Percentiles rank a stretch among this genome's conserved stretches.
Evolutionary conservation across 441 rosid species (phyloP).

Genomic region (Pelargonium cotyledonis): DNA sequence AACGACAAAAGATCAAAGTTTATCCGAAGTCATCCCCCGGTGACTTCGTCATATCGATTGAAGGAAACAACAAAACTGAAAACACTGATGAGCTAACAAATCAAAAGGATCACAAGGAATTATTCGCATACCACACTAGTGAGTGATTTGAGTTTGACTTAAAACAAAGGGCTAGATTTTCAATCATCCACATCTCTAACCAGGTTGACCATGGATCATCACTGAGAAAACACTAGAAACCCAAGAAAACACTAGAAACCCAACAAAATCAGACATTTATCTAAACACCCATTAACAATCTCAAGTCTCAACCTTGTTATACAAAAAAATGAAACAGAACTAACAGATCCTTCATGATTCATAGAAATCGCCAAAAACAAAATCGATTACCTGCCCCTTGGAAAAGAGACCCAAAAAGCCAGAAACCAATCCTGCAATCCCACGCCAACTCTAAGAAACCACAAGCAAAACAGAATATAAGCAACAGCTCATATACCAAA

Average conservation of each 20-base stretch:
- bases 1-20: not conserved
- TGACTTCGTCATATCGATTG: no score
- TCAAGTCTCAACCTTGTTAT: no score
- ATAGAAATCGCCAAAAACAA: not conserved
- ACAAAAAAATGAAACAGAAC: not conserved
- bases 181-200: not conserved
- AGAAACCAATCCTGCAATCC: not conserved
- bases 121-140: not conserved
- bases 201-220: not conserved
- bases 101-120: not conserved
- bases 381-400: not conserved
- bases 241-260: not conserved
- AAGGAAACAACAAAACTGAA: no score
- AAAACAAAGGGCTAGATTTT: not conserved
- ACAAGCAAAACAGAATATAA: not conserved
- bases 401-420: not conserved
- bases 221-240: slow-evolving; percentile 1
- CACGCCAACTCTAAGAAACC: not conserved
- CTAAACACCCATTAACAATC: not conserved
- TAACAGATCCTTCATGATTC: not conserved
- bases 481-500: no score
- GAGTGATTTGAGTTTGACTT: not conserved
- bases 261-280: no score
- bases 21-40: not conserved
- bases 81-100: not conserved